phyloP scores from a whole-genome alignment of 768 basidiomycete species.

The Termitomyces sp. region DNA sequence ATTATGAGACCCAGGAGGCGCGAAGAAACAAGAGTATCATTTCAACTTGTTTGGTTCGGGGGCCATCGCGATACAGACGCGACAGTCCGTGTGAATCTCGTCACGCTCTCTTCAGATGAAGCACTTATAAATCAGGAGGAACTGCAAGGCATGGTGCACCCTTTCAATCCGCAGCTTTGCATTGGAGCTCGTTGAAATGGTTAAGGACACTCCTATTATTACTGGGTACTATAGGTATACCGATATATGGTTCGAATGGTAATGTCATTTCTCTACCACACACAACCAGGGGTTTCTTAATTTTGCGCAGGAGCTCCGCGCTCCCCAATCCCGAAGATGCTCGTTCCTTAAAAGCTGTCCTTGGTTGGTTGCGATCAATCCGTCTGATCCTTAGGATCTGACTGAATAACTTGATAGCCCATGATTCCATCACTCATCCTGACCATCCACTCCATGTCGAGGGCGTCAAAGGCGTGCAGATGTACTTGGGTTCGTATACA shows the following conservation, averaged over 20 bases:
- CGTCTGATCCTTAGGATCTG: not conserved
- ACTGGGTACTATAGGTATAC: slow-evolving; percentile 82
- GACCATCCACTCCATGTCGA: slow-evolving; percentile 67
- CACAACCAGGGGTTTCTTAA: not conserved
- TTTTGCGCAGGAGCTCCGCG: slow-evolving; percentile 45
- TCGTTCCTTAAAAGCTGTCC: slow-evolving; percentile 59
- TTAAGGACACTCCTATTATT: slow-evolving; percentile 34
- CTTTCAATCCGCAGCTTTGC: slow-evolving; percentile 2
- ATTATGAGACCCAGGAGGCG: not conserved
- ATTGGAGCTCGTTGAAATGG: slow-evolving; percentile 15
- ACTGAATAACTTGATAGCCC: slow-evolving; percentile 30
- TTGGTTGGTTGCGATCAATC: slow-evolving; percentile 31
- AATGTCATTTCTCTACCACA: slow-evolving; percentile 3
- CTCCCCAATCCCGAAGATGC: slow-evolving; percentile 57
- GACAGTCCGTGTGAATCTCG: slow-evolving; percentile 6
- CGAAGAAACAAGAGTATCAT: not conserved
- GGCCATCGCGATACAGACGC: slow-evolving; percentile 8
- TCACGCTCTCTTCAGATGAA: slow-evolving; percentile 3
- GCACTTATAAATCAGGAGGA: slow-evolving; percentile 1
- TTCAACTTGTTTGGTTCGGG: slow-evolving; percentile 24
- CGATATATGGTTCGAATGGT: slow-evolving; percentile 84
- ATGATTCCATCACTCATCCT: slow-evolving; percentile 62
- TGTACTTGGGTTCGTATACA: slow-evolving; percentile 54
- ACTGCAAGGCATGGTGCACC: not conserved
- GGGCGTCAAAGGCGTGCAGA: slow-evolving; percentile 60